Evolutionary conservation across 371 early-diverging fungal species (phyloP), one percentile per base, ranked within the genome.

Genomic region (Mucor mucedo): DNA sequence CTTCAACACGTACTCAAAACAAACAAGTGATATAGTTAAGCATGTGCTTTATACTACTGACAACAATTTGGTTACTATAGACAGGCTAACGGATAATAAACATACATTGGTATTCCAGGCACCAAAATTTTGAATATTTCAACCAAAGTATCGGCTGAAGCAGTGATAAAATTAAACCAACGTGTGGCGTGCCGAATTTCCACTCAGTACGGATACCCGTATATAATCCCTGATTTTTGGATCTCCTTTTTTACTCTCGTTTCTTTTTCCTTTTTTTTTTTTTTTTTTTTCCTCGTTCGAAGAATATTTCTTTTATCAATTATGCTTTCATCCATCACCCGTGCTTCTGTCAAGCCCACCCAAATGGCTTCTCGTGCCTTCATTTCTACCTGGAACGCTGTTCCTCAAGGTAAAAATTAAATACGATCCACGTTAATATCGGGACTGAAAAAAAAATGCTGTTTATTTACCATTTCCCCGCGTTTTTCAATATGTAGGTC

Each of bases 341-440:
- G 81, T 59, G 55, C 71, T 53, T 52, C 75, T 7, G 35, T 71
- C 71, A 77, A 76, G 73, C 78, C 77, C 68, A 65, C 63, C 60
- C 71, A 58, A 69, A 65, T 81, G 65, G 80, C 80, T 29, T 84
- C 83, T 62, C 82, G 83, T 65, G 83, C 78, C 39, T 79, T 84
- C 67, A 71, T 80, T 29, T 89, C 90, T 14, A 87, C 89, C 61
- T 93, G 93, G 93, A 81, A 87, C 60, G 79, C 85, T 66, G 90
- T 93, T 54, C 89, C 91, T 71, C 86, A 85, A 79, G 91, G 89
- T 88, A 86, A 53, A 68, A 56, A 29, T 14, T 39, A 16, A 14
- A 40, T 28, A 35, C 27, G 14, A 30, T 21, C 38, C 33, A 6
- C 13, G 6, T 48, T 16, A 6, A 48, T 52, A 53, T 28, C 59